These are phyloP conservation scores for Hypsizygus ulmarius DNA, from an alignment of 1,284 basidiomycete genomes.

Conservation along the genomic window DNA sequence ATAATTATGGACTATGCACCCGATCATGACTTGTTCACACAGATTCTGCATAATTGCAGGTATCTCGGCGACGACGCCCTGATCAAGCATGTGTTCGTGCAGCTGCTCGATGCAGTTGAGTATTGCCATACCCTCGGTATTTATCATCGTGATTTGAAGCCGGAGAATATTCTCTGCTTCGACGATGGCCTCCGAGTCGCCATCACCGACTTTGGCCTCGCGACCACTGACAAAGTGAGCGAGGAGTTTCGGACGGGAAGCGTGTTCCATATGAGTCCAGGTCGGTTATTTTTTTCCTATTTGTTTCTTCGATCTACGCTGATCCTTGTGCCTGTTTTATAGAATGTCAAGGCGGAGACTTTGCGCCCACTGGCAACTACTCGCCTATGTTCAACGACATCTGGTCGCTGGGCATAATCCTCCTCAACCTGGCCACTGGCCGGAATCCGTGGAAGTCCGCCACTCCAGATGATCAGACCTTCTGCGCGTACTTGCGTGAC, in stretches of 20 bases:
- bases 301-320: constrained; percentile 12
- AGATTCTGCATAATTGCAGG: constrained; percentile 73
- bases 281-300: constrained; percentile 42
- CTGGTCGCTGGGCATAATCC: constrained; percentile 96
- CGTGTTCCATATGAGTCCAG: constrained; percentile 96
- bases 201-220: constrained; percentile 96
- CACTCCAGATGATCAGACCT: constrained; percentile 72
- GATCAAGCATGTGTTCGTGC: constrained; percentile 86
- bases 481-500: constrained; percentile 70
- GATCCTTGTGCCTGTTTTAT: constrained; percentile 12
- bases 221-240: constrained; percentile 85
- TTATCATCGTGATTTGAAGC: constrained; percentile 97
- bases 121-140: constrained; percentile 87
- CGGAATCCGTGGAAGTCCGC: constrained; percentile 98
- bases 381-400: constrained; percentile 91
- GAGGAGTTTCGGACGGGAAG: constrained; percentile 95
- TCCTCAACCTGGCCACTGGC: constrained; percentile 94
- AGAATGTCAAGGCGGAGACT: constrained; percentile 92
- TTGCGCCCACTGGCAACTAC: constrained; percentile 70
- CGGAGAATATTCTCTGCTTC: constrained; percentile 94
- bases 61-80: constrained; percentile 78
- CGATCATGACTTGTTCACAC: constrained; percentile 90
- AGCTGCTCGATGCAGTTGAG: constrained; percentile 92
- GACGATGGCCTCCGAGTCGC: constrained; percentile 79
- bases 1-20: constrained; percentile 77